Percentiles rank a stretch among this genome's conserved stretches.
Conservation (phyloP, 2,329 filamentous ascomycete genomes). For the Pseudogymnoascus sp. region DNA sequence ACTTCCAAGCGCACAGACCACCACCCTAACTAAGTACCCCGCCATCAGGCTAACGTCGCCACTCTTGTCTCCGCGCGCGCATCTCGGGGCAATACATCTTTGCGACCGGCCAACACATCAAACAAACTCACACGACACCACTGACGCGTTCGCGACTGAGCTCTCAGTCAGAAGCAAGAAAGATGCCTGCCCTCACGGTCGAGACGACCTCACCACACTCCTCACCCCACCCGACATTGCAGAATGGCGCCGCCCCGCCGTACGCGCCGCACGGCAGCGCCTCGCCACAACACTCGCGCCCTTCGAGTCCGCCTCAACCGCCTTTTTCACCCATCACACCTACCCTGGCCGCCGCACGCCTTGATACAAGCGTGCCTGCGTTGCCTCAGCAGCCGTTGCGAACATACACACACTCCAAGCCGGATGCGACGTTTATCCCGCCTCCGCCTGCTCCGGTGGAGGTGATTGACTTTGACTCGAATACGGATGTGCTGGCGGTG, state of each 20-base stretch:
- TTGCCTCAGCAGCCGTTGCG: slow-evolving; percentile 17
- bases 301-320: slow-evolving; percentile 22
- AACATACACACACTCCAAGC: slow-evolving; percentile 39
- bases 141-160: background rate
- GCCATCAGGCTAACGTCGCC: slow-evolving; percentile 4
- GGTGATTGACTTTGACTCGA: slow-evolving; percentile 52
- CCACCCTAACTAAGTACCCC: slow-evolving; percentile 6
- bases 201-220: slow-evolving; percentile 16
- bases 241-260: slow-evolving; percentile 1
- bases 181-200: slow-evolving; percentile 21
- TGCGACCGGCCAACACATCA: slow-evolving; percentile 6
- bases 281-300: slow-evolving; percentile 16
- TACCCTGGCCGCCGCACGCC: slow-evolving; percentile 17
- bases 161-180: background rate
- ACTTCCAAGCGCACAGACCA: background rate
- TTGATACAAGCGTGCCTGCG: slow-evolving; percentile 9
- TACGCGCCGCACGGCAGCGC: slow-evolving; percentile 3
- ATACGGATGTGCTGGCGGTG: slow-evolving; percentile 81
- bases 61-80: background rate
- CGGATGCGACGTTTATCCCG: slow-evolving; percentile 33
- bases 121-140: background rate
- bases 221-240: background rate
- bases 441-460: slow-evolving; percentile 38
- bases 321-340: slow-evolving; percentile 27
- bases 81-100: slow-evolving; percentile 2